Base-by-base conservation (phyloP, 2,329 filamentous ascomycete genomes). In the Claviceps maximensis region DNA sequence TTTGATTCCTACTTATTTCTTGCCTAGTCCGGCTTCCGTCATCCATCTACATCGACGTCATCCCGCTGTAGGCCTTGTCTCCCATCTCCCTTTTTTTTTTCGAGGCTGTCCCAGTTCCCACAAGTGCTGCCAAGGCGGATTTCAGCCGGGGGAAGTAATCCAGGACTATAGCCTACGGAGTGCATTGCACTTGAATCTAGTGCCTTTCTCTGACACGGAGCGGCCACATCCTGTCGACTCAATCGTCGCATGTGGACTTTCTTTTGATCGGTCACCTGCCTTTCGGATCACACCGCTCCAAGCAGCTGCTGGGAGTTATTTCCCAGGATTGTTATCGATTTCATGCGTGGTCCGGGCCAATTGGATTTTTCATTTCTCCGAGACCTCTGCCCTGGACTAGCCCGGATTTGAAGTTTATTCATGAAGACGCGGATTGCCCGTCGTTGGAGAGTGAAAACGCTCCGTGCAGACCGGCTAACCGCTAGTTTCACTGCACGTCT, bases 231-330 rank as follows among this genome's bases (percentile, higher is more conserved):
- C 45, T 44, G 51, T 50, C 47, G 53, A 55, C 41, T 53, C 50
- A 42, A 47, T 55, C 51, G 42, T 40, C 44, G 47, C 47, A 50
- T 47, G 50, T 47, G 42, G 44, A 53, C 46, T 46, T 40, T 40
- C 27, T 33, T 46, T 44, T 27, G 33, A 38, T 38, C 31, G 51
- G 33, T 55, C 51, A 51, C 33, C 54, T 53, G 54, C 51, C 36
- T 23, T 53, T 45, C 44, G 47, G 47, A 55, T 52, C 31, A 55
- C 54, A 55, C 54, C 54, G 54, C 54, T 55, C 19, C 27, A 27
- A 47, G 33, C 52, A 53, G 51, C 51, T 47, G 40, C 13, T 31
- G 27, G 51, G 45, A 47, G 33, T 15, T 33, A 41, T 21, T 27
- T 38, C 21, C 53, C 44, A 40, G 53, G 41, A 49, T 51, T 45